Base-by-base conservation (phyloP, 1,284 basidiomycete genomes). In the Retiboletus flavoniger region DNA sequence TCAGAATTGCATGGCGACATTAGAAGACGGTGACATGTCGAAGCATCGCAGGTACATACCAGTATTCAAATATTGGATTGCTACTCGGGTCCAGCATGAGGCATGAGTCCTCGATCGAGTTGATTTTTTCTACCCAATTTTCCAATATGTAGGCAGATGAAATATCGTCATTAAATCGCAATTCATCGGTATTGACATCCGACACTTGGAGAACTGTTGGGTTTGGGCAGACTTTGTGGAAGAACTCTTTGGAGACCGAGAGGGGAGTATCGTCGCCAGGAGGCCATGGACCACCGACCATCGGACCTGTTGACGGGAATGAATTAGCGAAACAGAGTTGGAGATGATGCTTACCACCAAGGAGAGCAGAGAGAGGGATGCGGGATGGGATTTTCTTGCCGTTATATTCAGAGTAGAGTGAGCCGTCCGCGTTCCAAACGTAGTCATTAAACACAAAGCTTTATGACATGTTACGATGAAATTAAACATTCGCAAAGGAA, bases 371-470 rank as follows among this genome's bases (percentile, higher is more conserved):
- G 19, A 75, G 60, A 10, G 76, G 75, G 38, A 70, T 65, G 39
- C 70, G 67, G 2, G 74, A 70, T 7, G 73, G 73, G 10, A 75
- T 68, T 2, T 57, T 47, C 35, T 69, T 72, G 14, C 69, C 62
- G 17, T 72, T 68, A 40, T 62, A 72, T 14, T 69, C 52, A 3
- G 72, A 63, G 48, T 69, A 75, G 28, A 56, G 55, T 3, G 63
- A 59, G 7, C 67, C 65, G 34, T 65, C 56, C 14, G 49, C 45
- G 26, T 64, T 70, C 72, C 72, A 74, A n/a, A 65, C 57, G 50
- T 72, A 75, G 55, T 76, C 72, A 53, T 74, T 70, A 48, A 75
- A 75, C 7, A 76, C 75, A 36, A 67, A 75, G 6, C 75, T 75
- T 50, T 14, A 24, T 24, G 19, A 11, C 38, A 34, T 14, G n/a